Conservation (phyloP, 2,329 filamentous ascomycete species). For the Microcera coccophila region DNA sequence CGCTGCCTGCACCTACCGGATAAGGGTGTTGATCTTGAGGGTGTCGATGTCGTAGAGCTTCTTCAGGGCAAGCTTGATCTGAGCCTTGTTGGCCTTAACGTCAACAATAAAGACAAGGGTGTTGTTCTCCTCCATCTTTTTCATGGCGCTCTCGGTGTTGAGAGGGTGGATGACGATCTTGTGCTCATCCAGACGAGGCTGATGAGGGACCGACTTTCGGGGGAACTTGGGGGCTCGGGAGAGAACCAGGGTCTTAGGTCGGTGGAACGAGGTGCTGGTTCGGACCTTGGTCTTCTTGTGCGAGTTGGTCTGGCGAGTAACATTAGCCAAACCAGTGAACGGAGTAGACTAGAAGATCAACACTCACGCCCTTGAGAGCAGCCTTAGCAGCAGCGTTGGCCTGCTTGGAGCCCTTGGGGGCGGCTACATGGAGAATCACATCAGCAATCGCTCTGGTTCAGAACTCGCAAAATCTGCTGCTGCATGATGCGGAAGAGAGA, state of each 20-base stretch:
- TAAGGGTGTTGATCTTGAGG: conserved; percentile 99
- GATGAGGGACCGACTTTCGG: conserved; percentile 88
- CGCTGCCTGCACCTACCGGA: conserved; percentile 61
- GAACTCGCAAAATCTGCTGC: conserved; percentile 76
- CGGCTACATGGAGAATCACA: conserved; percentile 56
- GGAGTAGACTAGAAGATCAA: conserved; percentile 4
- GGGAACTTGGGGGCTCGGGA: conserved; percentile 93
- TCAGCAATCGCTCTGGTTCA: conserved; percentile 68
- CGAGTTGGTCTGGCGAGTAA: conserved; percentile 43
- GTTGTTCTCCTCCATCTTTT: conserved; percentile 99
- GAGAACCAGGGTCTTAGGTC: conserved; percentile 91
- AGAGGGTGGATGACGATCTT: conserved; percentile 97
- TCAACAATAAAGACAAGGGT: conserved; percentile 97
- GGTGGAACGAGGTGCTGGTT: conserved; percentile 91
- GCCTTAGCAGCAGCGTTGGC: conserved; percentile 93
- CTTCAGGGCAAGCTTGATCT: conserved; percentile 98
- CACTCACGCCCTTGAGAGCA: conserved; percentile 89
- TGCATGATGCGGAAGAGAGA: conserved; percentile 53
- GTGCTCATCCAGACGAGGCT: conserved; percentile 90
- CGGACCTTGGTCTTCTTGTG: conserved; percentile 94
- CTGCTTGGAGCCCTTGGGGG: conserved; percentile 70
- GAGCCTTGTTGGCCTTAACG: conserved; percentile 97
- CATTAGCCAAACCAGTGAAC: not conserved
- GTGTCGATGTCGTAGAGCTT: conserved; percentile 98
- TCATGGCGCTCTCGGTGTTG: conserved; percentile 99